A percentile compares a stretch with the other conserved stretches of the same genome.
phyloP scores from a whole-genome alignment of 768 basidiomycete genomes.

The Cantharellus anzutake region DNA sequence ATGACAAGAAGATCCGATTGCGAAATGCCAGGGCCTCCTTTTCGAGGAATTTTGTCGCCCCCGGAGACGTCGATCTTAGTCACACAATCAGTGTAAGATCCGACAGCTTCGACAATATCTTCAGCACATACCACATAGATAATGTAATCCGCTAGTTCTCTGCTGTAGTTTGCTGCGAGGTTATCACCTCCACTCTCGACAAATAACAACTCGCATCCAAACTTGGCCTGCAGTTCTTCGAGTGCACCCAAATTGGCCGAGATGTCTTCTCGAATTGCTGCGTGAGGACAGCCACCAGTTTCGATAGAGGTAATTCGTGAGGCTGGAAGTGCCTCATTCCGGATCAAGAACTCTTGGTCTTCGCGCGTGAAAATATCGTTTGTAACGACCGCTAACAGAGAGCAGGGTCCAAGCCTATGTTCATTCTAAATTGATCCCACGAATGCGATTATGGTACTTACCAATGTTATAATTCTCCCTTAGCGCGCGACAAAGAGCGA shows the following conservation, averaged over 20 bases:
- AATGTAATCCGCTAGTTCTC: conserved; percentile 94
- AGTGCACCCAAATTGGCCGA: conserved; percentile 92
- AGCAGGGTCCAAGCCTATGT: not conserved
- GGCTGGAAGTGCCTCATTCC: conserved; percentile 68
- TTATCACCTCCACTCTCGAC: conserved; percentile 97
- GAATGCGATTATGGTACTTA: conserved; percentile 18
- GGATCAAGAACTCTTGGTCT: conserved; percentile 94
- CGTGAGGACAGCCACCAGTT: conserved; percentile 95
- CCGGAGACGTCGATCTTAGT: conserved; percentile 33
- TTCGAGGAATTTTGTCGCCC: conserved; percentile 95
- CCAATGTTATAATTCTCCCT: conserved; percentile 83
- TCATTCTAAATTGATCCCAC: not conserved
- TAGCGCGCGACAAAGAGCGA: conserved; percentile 70
- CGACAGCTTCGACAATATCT: not conserved
- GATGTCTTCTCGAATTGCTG: conserved; percentile 95
- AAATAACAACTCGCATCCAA: conserved; percentile 72
- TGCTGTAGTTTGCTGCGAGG: conserved; percentile 88
- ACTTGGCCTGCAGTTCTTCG: conserved; percentile 85
- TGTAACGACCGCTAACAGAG: conserved; percentile 69
- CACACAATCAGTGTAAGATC: not conserved
- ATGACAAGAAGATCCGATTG: conserved; percentile 87
- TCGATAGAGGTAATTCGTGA: conserved; percentile 89
- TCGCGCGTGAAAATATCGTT: conserved; percentile 99
- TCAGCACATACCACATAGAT: conserved; percentile 54
- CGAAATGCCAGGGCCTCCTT: conserved; percentile 86